phyloP scores from a whole-genome alignment of 1,284 basidiomycete genomes.

The Acaromyces ingoldii region DNA sequence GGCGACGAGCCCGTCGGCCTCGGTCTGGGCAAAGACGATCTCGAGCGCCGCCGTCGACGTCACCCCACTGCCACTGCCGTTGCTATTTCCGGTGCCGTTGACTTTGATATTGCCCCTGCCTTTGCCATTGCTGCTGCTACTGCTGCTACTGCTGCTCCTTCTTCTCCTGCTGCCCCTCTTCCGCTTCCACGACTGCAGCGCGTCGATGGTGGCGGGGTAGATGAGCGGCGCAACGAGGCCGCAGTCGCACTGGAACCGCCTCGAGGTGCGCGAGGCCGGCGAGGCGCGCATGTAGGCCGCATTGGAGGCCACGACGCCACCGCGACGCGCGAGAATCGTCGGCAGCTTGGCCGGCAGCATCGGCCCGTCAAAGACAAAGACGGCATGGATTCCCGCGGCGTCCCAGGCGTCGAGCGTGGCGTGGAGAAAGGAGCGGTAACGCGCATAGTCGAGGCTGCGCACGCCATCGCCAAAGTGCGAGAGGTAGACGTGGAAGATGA shows the following conservation, averaged over 20 bases:
- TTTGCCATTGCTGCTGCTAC: too few relatives aligned
- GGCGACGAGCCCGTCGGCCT: conserved; percentile 37
- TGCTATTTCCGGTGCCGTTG: too few relatives aligned
- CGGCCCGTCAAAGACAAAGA: conserved; percentile 43
- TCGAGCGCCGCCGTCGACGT: conserved; percentile 15
- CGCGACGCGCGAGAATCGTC: conserved; percentile 18
- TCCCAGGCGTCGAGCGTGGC: background rate
- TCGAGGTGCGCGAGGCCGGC: conserved; percentile 16
- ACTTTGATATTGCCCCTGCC: too few relatives aligned
- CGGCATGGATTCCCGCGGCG: conserved; percentile 19
- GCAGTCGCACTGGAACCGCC: conserved; percentile 21
- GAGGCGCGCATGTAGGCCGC: conserved; percentile 32
- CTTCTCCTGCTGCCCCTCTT: too few relatives aligned
- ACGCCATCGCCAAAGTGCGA: conserved; percentile 26
- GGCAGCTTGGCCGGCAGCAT: conserved; percentile 28
- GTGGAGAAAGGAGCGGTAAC: conserved; percentile 14
- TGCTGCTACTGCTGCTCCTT: too few relatives aligned
- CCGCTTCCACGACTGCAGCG: conserved; percentile 12
- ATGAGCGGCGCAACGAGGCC: conserved; percentile 27
- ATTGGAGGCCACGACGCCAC: conserved; percentile 15
- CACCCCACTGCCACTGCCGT: too few relatives aligned
- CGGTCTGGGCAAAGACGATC: conserved; percentile 25
- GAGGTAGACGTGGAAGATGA: conserved; percentile 30
- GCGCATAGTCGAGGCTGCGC: conserved; percentile 25
- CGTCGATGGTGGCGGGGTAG: conserved; percentile 22